Evolutionary conservation across 768 basidiomycete genomes (phyloP).

Genomic region (Termitomyces sp.): DNA sequence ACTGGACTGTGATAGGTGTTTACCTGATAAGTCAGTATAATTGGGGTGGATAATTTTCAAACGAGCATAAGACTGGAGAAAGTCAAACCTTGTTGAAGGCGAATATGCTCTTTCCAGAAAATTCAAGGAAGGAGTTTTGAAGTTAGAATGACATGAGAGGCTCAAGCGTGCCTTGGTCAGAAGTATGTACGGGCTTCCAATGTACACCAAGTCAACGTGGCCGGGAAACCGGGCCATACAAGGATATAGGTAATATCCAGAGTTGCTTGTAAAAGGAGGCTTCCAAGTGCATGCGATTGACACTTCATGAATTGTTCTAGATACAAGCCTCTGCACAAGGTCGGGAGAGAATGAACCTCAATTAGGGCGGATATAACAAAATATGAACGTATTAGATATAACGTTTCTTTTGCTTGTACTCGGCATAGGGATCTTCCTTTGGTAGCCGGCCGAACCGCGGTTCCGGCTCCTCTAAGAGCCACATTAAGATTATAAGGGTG

Average conservation of each 20-base stretch:
- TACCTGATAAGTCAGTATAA: not conserved
- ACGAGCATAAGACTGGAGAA: not conserved
- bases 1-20: not conserved
- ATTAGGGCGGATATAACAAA: slow-evolving; percentile 1
- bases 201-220: no score
- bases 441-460: slow-evolving; percentile 50
- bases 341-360: not conserved
- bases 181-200: not conserved
- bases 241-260: not conserved
- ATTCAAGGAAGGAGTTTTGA: not conserved
- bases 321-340: not conserved
- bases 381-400: slow-evolving; percentile 27
- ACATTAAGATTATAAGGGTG: slow-evolving; percentile 5
- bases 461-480: slow-evolving; percentile 34
- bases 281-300: not conserved
- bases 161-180: not conserved
- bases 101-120: not conserved
- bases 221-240: not conserved
- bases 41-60: not conserved
- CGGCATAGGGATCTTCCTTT: slow-evolving; percentile 51
- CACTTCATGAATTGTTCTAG: not conserved
- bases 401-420: slow-evolving; percentile 42
- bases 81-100: not conserved
- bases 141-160: not conserved
- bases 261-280: not conserved